Conservation (phyloP, 2,329 filamentous ascomycete genomes). For the Leptographium galeiforme region DNA sequence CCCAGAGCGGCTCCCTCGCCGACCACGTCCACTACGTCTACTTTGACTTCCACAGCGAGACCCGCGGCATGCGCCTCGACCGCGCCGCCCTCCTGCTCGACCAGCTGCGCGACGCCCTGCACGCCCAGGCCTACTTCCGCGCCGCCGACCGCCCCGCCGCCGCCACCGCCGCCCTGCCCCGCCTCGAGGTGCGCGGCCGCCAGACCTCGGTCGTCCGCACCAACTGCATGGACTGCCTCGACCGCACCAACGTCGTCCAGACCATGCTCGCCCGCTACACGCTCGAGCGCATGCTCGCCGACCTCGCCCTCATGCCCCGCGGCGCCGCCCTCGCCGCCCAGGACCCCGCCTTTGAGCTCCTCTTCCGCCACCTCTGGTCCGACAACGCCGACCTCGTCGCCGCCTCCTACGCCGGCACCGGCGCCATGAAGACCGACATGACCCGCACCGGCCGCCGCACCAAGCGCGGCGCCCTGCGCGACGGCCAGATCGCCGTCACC, state of each 20-base stretch:
- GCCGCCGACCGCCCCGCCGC: conserved; percentile 60
- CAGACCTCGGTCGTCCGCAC: conserved; percentile 90
- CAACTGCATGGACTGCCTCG: conserved; percentile 98
- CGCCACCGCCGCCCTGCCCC: conserved; percentile 27
- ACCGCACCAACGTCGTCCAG: conserved; percentile 95
- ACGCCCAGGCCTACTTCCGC: conserved; percentile 81
- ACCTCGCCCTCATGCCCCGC: conserved; percentile 63
- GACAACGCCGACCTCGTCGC: conserved; percentile 97
- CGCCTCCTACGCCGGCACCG: conserved; percentile 84
- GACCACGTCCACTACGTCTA: conserved; percentile 92
- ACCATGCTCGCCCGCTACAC: conserved; percentile 90
- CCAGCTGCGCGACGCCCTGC: conserved; percentile 61
- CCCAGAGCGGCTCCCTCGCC: too few species aligned
- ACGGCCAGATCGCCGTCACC: conserved; percentile 76
- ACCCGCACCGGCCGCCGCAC: conserved; percentile 88
- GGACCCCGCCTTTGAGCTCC: conserved; percentile 68
- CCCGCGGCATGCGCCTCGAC: conserved; percentile 88
- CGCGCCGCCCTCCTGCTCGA: conserved; percentile 79
- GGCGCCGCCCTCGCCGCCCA: conserved; percentile 66
- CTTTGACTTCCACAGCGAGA: conserved; percentile 97
- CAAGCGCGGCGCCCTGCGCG: conserved; percentile 69
- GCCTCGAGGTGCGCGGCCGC: conserved; percentile 63
- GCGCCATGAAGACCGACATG: conserved; percentile 94
- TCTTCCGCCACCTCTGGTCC: conserved; percentile 97
- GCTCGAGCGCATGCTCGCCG: conserved; percentile 75